Conservation (phyloP, 352 stramenopile species). For the Achlya hypogyna region DNA sequence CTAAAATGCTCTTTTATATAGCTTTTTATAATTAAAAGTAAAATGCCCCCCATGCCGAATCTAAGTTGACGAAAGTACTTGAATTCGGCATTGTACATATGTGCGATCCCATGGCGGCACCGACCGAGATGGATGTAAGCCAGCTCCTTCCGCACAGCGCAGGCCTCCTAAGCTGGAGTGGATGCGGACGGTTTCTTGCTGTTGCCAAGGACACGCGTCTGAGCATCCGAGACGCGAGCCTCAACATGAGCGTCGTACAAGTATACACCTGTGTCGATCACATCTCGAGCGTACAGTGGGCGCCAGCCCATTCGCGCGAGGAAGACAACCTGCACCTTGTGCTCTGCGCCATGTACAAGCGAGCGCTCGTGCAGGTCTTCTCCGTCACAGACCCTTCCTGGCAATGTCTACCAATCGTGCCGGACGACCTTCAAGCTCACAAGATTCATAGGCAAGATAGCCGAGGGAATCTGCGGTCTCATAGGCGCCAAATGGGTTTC, state of each 20-base stretch:
- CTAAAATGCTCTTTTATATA: too few species aligned
- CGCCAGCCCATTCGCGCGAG: background rate
- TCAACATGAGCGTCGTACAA: constrained; percentile 19
- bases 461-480: constrained; percentile 38
- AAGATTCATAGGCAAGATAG: constrained; percentile 49
- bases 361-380: constrained; percentile 43
- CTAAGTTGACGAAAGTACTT: too few species aligned
- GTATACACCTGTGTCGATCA: constrained; percentile 18
- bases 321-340: constrained; percentile 51
- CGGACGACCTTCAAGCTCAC: constrained; percentile 51
- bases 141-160: constrained; percentile 34
- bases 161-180: constrained; percentile 61
- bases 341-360: constrained; percentile 52
- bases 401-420: constrained; percentile 9
- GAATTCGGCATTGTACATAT: too few species aligned
- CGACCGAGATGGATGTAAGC: constrained; percentile 12
- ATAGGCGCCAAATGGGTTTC: constrained; percentile 40
- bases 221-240: constrained; percentile 35
- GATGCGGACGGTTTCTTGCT: constrained; percentile 45
- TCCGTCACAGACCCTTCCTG: constrained; percentile 6
- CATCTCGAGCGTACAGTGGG: constrained; percentile 18
- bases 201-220: constrained; percentile 42
- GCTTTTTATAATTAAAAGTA: too few species aligned
- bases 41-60: too few species aligned
- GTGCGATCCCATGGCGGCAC: too few species aligned